These are phyloP conservation scores for Xylaria scruposa DNA, from an alignment of 495 filamentous ascomycete species.

Conservation along the genomic window DNA sequence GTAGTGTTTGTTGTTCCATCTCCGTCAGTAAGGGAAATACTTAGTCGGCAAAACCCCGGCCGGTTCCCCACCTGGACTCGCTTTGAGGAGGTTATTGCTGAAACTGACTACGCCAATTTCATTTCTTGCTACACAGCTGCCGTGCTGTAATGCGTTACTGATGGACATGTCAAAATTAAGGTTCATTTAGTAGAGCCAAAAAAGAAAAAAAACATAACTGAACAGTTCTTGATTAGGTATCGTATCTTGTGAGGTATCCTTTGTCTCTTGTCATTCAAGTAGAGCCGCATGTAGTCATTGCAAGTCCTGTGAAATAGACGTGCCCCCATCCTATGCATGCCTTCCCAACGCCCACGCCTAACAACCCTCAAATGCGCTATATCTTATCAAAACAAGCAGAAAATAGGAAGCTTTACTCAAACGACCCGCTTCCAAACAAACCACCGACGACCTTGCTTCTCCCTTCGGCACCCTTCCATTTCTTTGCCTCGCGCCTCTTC, in stretches of 20 bases:
- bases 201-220: background rate
- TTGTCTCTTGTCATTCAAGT: slow-evolving; percentile 21
- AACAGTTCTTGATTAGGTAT: slow-evolving; percentile 20
- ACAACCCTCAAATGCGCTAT: background rate
- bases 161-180: background rate
- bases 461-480: slow-evolving; percentile 68
- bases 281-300: background rate
- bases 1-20: background rate
- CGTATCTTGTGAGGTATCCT: background rate
- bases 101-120: too few species aligned
- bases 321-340: slow-evolving; percentile 20
- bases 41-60: slow-evolving; percentile 25
- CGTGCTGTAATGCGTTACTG: background rate
- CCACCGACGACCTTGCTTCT: slow-evolving; percentile 54
- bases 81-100: too few species aligned
- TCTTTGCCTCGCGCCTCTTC: slow-evolving; percentile 68
- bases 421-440: slow-evolving; percentile 58
- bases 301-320: slow-evolving; percentile 4
- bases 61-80: background rate
- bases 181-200: background rate
- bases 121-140: background rate
- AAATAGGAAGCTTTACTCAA: slow-evolving; percentile 43
- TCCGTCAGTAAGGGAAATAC: background rate
- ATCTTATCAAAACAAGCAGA: slow-evolving; percentile 3
- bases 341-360: slow-evolving; percentile 13